phyloP scores from a whole-genome alignment of 495 filamentous ascomycete species.

The Neurospora sp. region DNA sequence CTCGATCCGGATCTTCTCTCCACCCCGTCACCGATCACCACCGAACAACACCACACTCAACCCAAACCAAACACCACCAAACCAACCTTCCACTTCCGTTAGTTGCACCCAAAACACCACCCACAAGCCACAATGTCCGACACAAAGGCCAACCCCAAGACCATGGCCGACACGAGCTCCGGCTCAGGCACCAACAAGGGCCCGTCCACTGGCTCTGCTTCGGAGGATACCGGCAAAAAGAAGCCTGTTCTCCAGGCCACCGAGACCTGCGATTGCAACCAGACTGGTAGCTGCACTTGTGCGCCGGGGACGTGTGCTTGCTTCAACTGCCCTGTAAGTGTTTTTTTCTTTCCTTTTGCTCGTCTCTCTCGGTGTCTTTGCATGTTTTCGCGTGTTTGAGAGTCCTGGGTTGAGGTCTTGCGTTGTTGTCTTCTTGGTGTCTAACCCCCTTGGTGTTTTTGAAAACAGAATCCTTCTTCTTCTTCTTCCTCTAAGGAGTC shows the following conservation, averaged over 20 bases:
- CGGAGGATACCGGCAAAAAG: background rate
- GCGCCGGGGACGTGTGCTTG: conserved; percentile 15
- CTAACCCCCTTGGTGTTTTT: background rate
- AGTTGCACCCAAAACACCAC: background rate
- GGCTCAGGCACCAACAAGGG: background rate
- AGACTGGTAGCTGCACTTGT: conserved; percentile 11
- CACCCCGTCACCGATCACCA: background rate
- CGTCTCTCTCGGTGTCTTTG: background rate
- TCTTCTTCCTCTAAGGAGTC: background rate
- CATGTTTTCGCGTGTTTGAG: background rate
- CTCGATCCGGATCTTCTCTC: background rate
- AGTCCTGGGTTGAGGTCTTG: background rate
- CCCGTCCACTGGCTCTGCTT: background rate
- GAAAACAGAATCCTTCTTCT: background rate
- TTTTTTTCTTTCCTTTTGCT: no score
- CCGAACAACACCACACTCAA: background rate
- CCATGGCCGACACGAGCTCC: background rate
- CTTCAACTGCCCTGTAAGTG: conserved; percentile 11
- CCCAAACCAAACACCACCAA: background rate
- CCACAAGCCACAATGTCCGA: background rate
- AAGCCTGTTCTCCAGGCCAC: background rate
- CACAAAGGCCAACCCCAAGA: background rate
- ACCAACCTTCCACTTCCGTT: background rate
- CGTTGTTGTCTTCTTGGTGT: background rate
- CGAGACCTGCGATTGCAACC: conserved; percentile 6